A percentile compares a stretch with the other conserved stretches of the same genome.
Evolutionary conservation across 176 grass and related monocot species (phyloP).

Genomic region (Oryza meridionalis): DNA sequence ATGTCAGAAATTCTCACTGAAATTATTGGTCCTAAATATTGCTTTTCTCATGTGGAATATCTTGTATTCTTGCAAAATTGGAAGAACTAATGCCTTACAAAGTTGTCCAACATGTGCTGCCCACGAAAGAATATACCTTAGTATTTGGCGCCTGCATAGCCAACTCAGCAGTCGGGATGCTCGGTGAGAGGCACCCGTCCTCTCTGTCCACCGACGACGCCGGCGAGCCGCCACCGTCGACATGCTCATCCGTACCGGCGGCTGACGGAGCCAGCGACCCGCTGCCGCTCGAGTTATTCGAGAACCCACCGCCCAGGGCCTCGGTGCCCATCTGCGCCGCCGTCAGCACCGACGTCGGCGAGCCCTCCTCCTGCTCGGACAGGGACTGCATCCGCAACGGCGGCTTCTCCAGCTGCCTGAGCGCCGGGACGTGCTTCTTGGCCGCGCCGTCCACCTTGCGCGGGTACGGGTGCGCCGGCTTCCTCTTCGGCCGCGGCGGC

Average conservation of each 20-base stretch:
- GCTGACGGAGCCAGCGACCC: slow-evolving; percentile 43
- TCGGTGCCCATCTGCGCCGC: slow-evolving; percentile 29
- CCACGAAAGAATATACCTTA: slow-evolving; percentile 41
- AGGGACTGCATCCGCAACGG: slow-evolving; percentile 40
- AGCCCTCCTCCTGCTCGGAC: slow-evolving; percentile 56
- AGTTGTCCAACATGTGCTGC: not conserved
- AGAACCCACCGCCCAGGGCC: slow-evolving; percentile 18
- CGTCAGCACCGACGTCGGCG: slow-evolving; percentile 78
- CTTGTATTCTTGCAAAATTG: not conserved
- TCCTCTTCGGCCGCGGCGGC: slow-evolving; percentile 93
- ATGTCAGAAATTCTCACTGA: not conserved
- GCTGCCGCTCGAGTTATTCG: slow-evolving; percentile 36
- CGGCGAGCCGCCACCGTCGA: slow-evolving; percentile 38
- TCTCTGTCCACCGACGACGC: slow-evolving; percentile 48
- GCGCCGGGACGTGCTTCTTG: slow-evolving; percentile 35
- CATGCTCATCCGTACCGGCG: slow-evolving; percentile 45
- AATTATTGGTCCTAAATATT: not conserved
- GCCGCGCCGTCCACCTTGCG: slow-evolving; percentile 58
- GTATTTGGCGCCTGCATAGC: slow-evolving; percentile 5
- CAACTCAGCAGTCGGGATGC: slow-evolving; percentile 10
- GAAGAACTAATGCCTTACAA: slow-evolving; percentile 16
- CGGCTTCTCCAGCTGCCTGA: slow-evolving; percentile 56
- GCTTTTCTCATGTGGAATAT: not conserved
- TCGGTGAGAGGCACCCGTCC: slow-evolving; percentile 33
- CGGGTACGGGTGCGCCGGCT: slow-evolving; percentile 76